Evolutionary conservation across 805 yeast genomes (phyloP), one percentile per base, ranked within the genome.

Genomic region (Tetrapisispora pingtungensis): DNA sequence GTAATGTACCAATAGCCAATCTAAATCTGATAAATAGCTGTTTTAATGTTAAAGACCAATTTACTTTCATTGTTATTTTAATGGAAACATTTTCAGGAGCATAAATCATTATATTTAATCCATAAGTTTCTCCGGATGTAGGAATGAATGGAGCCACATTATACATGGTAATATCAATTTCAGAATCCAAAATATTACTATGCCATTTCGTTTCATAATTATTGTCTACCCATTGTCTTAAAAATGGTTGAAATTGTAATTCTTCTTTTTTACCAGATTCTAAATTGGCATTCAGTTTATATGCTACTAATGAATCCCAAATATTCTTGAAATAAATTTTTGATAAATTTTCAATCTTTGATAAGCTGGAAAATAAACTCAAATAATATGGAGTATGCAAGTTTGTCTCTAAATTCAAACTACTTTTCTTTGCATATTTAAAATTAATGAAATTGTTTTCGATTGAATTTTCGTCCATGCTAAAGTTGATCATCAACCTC

Each of bases 151-250:
- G 90, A 0, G 93, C 79, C 20, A 77, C 71, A 26, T 84, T 82
- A 56, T 84, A 90, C 49, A 55, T 53, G 70, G 62, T 41, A 65
- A 66, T 33, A 70, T 59, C 47, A 55, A 67, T 46, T 68, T 68
- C 61, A 19, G 68, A 58, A 4, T 66, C 58, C 7, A 66, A 58
- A 1, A 80, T 47, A 44, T 80, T 72, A 8, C 82, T 62, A 54
- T 80, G 84, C 88, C 90, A 89, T 63, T 86, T 87, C 0, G 86
- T 73, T 58, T 89, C 96, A 52, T 67, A 72, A 0, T 84, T 84
- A 31, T 77, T 79, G 10, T 69, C 65, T 4, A 77, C 67, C 65
- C 74, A 74, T 60, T 88, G 96, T 45, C 87, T 71, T 3, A 84
- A 61, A 32, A 87, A 69, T 1, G 95, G 84, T 18, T 75, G 62